Conservation (phyloP, 2,329 filamentous ascomycete species). For the Microcyclospora pomicola region DNA sequence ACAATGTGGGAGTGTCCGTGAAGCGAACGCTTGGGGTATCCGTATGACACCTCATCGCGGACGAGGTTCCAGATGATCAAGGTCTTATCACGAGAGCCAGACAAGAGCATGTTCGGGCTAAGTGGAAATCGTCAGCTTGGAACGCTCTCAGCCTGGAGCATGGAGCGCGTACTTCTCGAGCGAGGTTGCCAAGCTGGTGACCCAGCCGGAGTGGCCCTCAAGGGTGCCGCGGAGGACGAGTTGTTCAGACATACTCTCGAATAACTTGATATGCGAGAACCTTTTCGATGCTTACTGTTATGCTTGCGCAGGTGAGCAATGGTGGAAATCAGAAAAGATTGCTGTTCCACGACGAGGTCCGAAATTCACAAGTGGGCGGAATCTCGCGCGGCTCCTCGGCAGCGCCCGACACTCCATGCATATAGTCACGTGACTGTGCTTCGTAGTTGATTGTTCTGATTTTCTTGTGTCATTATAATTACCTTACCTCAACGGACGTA, state of each 20-base stretch:
- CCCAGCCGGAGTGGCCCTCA: conserved; percentile 95
- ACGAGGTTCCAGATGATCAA: conserved; percentile 99
- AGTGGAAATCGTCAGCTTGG: conserved; percentile 3
- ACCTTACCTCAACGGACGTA: too few relatives aligned
- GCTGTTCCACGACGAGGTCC: too few relatives aligned
- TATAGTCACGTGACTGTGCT: too few relatives aligned
- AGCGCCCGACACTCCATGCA: too few relatives aligned
- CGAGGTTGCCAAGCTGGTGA: conserved; percentile 95
- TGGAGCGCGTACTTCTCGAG: conserved; percentile 74
- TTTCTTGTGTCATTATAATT: too few relatives aligned
- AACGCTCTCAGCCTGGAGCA: conserved; percentile 3
- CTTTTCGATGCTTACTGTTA: too few relatives aligned
- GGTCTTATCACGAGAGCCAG: conserved; percentile 92
- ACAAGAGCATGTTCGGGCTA: conserved; percentile 99
- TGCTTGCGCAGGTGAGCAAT: too few relatives aligned
- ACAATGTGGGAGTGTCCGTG: conserved; percentile 99
- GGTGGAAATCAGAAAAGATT: too few relatives aligned
- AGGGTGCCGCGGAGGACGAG: conserved; percentile 32
- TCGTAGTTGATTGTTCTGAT: too few relatives aligned
- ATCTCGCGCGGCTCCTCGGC: too few relatives aligned
- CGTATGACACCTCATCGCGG: conserved; percentile 94
- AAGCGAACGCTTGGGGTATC: conserved; percentile 97
- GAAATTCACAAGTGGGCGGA: too few relatives aligned
- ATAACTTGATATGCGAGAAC: too few relatives aligned
- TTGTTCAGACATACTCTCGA: conserved; percentile 23